Conservation (phyloP, 2,329 filamentous ascomycete genomes). For the Fusarium sp. region DNA sequence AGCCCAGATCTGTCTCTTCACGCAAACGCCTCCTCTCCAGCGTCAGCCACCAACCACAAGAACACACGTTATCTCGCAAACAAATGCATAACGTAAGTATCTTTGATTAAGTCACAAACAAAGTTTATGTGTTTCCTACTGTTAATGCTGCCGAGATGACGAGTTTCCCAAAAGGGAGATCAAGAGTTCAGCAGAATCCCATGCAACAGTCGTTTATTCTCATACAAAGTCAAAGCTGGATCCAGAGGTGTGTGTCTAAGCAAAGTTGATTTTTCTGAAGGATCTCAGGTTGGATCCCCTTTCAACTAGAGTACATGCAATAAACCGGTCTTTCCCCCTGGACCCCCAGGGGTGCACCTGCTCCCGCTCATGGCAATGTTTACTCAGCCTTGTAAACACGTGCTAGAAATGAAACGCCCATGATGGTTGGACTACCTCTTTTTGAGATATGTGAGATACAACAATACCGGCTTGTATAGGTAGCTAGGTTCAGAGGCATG, state of each 20-base stretch:
- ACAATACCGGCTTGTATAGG: no score
- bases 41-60: neutral
- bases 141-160: neutral
- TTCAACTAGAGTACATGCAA: no score
- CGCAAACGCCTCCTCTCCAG: neutral
- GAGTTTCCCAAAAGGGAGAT: neutral
- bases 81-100: neutral
- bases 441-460: no score
- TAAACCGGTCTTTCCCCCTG: no score
- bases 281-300: no score
- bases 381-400: neutral
- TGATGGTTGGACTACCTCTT: neutral
- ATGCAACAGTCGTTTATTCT: neutral
- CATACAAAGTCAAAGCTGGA: neutral
- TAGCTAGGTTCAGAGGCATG: no score
- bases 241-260: no score
- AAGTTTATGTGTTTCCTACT: neutral
- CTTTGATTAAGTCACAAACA: neutral
- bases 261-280: no score
- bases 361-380: neutral
- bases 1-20: neutral
- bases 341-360: no score
- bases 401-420: neutral
- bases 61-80: neutral
- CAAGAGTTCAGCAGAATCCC: neutral